A percentile compares a stretch with the other conserved stretches of the same genome.
phyloP scores from a whole-genome alignment of 768 basidiomycete genomes.

The Amanita subjunquillea region DNA sequence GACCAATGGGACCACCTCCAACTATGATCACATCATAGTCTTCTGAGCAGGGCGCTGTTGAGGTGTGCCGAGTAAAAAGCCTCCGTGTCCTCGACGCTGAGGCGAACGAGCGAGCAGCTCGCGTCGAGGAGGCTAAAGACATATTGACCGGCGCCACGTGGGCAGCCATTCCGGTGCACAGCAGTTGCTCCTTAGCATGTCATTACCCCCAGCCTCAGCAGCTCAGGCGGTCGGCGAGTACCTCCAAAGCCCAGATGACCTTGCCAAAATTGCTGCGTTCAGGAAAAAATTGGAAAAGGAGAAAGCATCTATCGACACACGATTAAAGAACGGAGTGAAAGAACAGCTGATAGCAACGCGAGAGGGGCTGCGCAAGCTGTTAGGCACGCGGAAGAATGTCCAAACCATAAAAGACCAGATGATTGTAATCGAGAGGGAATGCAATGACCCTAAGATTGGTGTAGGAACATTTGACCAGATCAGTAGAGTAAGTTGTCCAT shows the following conservation, averaged over 20 bases:
- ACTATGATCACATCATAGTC: constrained; percentile 88
- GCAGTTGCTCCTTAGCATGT: constrained; percentile 19
- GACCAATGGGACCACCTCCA: constrained; percentile 87
- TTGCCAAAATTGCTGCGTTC: constrained; percentile 78
- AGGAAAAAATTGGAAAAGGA: constrained; percentile 95
- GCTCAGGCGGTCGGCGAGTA: constrained; percentile 85
- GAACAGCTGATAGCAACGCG: constrained; percentile 88
- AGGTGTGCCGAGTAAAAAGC: background rate
- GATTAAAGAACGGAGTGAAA: constrained; percentile 84
- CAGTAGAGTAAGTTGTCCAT: constrained; percentile 61
- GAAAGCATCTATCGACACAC: constrained; percentile 86
- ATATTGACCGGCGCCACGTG: constrained; percentile 5
- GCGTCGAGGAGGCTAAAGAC: constrained; percentile 11
- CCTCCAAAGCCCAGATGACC: constrained; percentile 88
- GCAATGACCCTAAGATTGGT: constrained; percentile 62
- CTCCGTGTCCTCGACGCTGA: background rate
- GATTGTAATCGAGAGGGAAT: constrained; percentile 66
- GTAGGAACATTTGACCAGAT: constrained; percentile 94
- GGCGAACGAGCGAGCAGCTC: background rate
- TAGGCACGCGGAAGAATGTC: constrained; percentile 67
- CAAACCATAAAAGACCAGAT: constrained; percentile 82
- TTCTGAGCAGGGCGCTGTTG: constrained; percentile 13
- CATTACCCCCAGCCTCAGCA: constrained; percentile 55
- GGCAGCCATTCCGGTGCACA: background rate
- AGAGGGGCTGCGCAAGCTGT: constrained; percentile 75